Conservation (phyloP, 2,329 filamentous ascomycete species). For the Hypomyces rosellus region DNA sequence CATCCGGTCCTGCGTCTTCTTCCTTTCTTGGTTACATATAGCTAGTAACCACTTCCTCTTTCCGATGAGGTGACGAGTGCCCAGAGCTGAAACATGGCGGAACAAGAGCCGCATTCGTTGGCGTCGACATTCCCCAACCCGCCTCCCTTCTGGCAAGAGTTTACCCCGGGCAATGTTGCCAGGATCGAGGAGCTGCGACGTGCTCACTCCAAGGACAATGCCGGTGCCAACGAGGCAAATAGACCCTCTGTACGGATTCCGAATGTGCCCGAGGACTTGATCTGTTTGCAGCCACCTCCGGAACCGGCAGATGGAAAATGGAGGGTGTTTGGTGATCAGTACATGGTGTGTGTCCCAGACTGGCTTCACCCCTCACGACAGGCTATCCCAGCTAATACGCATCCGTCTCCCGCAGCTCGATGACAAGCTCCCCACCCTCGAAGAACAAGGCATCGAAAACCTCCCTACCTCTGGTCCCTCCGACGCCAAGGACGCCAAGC, state of each 20-base stretch:
- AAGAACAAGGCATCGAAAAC: conserved; percentile 64
- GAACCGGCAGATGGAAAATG: conserved; percentile 67
- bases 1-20: background rate
- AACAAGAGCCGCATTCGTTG: conserved; percentile 40
- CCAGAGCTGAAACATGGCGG: conserved; percentile 47
- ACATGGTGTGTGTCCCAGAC: conserved; percentile 38
- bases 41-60: background rate
- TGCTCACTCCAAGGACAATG: conserved; percentile 26
- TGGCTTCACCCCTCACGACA: background rate
- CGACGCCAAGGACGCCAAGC: conserved; percentile 44
- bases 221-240: conserved; percentile 12
- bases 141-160: conserved; percentile 83
- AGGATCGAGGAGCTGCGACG: conserved; percentile 43
- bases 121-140: conserved; percentile 75
- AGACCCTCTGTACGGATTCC: conserved; percentile 29
- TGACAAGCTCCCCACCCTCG: conserved; percentile 59
- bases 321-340: conserved; percentile 64
- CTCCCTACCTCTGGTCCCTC: conserved; percentile 41
- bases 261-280: conserved; percentile 63
- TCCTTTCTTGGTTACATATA: background rate
- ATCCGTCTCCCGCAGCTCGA: conserved; percentile 35
- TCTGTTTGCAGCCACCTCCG: conserved; percentile 72
- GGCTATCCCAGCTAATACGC: background rate
- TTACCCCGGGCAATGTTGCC: conserved; percentile 68
- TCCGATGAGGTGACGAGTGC: conserved; percentile 13